Evolutionary conservation across 306 rosid species (phyloP).

Genomic region (Lablab purpureus): DNA sequence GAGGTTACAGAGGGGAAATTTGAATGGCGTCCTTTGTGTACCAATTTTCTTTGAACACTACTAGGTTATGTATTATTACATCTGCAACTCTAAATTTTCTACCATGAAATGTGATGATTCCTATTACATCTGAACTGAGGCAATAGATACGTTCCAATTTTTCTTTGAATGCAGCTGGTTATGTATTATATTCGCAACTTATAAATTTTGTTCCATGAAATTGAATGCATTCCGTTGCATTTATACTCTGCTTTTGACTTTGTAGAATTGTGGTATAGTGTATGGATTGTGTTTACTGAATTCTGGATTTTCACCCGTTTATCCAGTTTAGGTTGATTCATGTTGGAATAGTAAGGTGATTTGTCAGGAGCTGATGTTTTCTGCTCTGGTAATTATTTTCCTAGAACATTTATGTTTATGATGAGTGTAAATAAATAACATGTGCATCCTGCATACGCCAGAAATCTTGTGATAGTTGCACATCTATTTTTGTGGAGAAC

Average conservation of each 20-base stretch:
- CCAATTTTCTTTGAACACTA: not conserved
- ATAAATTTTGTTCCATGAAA: not conserved
- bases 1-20: constrained; percentile 92
- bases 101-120: constrained; percentile 23
- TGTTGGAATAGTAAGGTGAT: not conserved
- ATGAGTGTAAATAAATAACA: constrained; percentile 3
- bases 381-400: constrained; percentile 25
- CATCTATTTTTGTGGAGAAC: not conserved
- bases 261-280: constrained; percentile 1
- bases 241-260: not conserved
- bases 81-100: constrained; percentile 1
- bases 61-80: constrained; percentile 23
- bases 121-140: not conserved
- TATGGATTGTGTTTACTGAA: constrained; percentile 17
- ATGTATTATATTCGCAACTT: constrained; percentile 31
- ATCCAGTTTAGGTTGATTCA: constrained; percentile 26
- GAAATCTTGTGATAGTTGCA: not conserved
- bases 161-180: not conserved
- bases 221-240: constrained; percentile 17
- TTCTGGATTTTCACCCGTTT: constrained; percentile 22
- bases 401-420: constrained; percentile 1
- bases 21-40: constrained; percentile 46
- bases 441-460: not conserved
- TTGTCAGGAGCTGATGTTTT: constrained; percentile 3
- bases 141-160: not conserved